phyloP scores from a whole-genome alignment of 2,329 filamentous ascomycete species.

The Curvularia sp. region DNA sequence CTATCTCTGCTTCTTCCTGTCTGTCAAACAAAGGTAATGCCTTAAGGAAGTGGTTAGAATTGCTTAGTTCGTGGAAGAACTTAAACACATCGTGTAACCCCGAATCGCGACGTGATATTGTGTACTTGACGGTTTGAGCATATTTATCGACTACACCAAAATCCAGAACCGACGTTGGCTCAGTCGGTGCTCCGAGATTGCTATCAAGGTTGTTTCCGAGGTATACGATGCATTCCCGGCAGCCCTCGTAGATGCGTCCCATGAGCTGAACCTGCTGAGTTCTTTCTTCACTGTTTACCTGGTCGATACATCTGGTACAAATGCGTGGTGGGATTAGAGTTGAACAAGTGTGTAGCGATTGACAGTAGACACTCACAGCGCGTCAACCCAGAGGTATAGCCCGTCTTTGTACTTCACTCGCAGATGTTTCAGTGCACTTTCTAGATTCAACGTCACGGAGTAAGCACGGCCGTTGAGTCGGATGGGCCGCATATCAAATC shows the following conservation, averaged over 20 bases:
- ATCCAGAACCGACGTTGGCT: neutral
- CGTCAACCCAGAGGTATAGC: constrained; percentile 27
- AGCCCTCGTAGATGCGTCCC: neutral
- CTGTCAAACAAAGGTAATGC: neutral
- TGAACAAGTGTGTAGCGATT: neutral
- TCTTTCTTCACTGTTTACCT: neutral
- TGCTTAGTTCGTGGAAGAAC: neutral
- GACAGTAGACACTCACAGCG: constrained; percentile 7
- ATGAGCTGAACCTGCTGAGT: neutral
- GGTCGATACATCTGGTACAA: constrained; percentile 7
- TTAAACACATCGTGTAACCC: neutral
- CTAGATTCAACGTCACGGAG: constrained; percentile 24
- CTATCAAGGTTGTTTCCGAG: constrained; percentile 16
- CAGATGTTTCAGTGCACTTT: constrained; percentile 20
- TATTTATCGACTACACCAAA: neutral
- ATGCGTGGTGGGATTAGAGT: constrained; percentile 16
- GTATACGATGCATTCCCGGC: constrained; percentile 19
- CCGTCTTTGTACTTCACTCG: constrained; percentile 12
- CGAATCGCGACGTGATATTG: neutral
- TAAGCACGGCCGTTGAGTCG: constrained; percentile 6
- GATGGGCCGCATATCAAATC: neutral
- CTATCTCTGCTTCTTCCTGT: neutral
- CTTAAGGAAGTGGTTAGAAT: neutral
- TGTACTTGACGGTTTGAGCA: too few relatives aligned
- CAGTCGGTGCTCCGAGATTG: neutral